phyloP scores from a whole-genome alignment of 1,284 basidiomycete genomes.

The Nidula niveotomentosa region DNA sequence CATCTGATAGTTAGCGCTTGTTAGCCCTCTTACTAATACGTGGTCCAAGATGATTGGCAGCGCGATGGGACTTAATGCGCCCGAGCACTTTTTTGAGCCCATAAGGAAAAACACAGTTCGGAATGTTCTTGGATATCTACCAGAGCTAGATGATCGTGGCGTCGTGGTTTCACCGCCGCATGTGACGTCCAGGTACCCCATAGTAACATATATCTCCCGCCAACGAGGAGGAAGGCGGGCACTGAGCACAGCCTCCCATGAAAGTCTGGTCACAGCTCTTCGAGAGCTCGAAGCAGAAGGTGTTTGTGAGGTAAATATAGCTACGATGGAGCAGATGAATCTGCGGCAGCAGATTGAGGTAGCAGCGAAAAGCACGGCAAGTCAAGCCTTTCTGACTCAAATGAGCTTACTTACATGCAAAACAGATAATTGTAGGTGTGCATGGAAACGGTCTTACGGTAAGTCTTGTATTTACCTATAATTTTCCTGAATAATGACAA shows the following conservation, averaged over 20 bases:
- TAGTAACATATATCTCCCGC: slow-evolving; percentile 30
- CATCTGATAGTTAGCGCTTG: not conserved
- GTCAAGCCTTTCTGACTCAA: slow-evolving; percentile 7
- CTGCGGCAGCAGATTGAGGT: slow-evolving; percentile 26
- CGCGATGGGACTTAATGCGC: slow-evolving; percentile 21
- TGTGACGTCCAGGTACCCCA: slow-evolving; percentile 8
- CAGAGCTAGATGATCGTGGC: slow-evolving; percentile 1
- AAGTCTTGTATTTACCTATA: slow-evolving; percentile 1
- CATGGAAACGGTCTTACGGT: slow-evolving; percentile 34
- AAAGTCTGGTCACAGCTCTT: slow-evolving; percentile 22
- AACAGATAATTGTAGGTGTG: slow-evolving; percentile 26
- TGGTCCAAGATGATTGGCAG: slow-evolving; percentile 33
- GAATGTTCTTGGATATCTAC: slow-evolving; percentile 18
- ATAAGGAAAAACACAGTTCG: slow-evolving; percentile 18
- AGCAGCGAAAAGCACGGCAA: slow-evolving; percentile 24
- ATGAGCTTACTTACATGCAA: not conserved
- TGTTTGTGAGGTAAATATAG: slow-evolving; percentile 24
- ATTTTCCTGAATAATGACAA: not conserved
- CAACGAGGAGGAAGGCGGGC: slow-evolving; percentile 21
- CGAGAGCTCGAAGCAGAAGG: slow-evolving; percentile 20
- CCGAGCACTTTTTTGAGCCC: slow-evolving; percentile 24
- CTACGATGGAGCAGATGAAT: slow-evolving; percentile 23
- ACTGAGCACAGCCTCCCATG: slow-evolving; percentile 22
- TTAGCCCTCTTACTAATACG: slow-evolving; percentile 16
- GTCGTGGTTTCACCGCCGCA: slow-evolving; percentile 2